Evolutionary conservation across 2,329 filamentous ascomycete species (phyloP).

Genomic region (Fusarium luffae): DNA sequence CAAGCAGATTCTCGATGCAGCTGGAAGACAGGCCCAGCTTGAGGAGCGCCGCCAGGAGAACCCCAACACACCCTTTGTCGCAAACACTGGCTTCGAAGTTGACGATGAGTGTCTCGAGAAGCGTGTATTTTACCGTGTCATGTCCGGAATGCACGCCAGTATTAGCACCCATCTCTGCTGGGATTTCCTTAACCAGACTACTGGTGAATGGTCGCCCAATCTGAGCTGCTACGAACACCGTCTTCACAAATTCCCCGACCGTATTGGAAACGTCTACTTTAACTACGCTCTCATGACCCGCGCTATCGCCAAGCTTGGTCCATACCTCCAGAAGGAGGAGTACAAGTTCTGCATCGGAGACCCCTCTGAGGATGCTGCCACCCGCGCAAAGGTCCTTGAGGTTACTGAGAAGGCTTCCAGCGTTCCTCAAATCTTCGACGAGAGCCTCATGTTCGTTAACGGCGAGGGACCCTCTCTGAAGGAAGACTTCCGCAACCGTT

Average conservation of each 20-base stretch:
- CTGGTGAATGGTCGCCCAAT: slow-evolving; percentile 92
- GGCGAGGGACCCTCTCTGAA: slow-evolving; percentile 82
- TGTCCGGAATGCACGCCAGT: slow-evolving; percentile 98
- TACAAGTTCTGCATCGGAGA: slow-evolving; percentile 97
- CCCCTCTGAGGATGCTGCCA: slow-evolving; percentile 78
- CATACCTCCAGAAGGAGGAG: slow-evolving; percentile 72
- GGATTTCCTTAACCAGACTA: slow-evolving; percentile 95
- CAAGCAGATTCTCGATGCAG: slow-evolving; percentile 68
- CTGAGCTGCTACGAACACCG: slow-evolving; percentile 86
- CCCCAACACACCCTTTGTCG: slow-evolving; percentile 68
- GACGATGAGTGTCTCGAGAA: slow-evolving; percentile 98
- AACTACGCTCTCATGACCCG: slow-evolving; percentile 97
- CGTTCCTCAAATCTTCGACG: slow-evolving; percentile 88
- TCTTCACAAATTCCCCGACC: slow-evolving; percentile 86
- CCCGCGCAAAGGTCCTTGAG: slow-evolving; percentile 82
- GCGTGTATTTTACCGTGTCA: slow-evolving; percentile 95
- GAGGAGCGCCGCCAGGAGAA: slow-evolving; percentile 59
- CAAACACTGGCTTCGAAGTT: slow-evolving; percentile 74
- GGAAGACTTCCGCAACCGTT: slow-evolving; percentile 96
- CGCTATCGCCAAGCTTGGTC: slow-evolving; percentile 88
- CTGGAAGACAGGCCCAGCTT: slow-evolving; percentile 69
- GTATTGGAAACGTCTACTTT: slow-evolving; percentile 97
- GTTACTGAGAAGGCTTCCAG: slow-evolving; percentile 78
- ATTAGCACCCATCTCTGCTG: slow-evolving; percentile 97
- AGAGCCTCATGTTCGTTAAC: slow-evolving; percentile 92